Evolutionary conservation across 2,329 filamentous ascomycete species (phyloP), one percentile per base, ranked within the genome.

Genomic region (Colletotrichum melonis): DNA sequence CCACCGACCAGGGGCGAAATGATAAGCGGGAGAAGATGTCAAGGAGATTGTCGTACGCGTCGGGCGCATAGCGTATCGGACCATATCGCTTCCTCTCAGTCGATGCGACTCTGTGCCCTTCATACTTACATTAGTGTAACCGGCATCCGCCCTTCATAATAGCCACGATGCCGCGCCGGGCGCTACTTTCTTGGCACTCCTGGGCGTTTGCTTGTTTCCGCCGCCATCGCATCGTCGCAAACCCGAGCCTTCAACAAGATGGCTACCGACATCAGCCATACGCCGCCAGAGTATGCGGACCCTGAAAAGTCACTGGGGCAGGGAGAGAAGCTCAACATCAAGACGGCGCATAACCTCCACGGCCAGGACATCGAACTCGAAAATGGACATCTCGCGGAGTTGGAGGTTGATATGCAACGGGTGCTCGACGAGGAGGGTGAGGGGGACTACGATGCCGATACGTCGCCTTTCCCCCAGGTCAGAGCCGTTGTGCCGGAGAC

Each of bases 401-500:
- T 73, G 14, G 70, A 73, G 55, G 70, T 73, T 11, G 70, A 73
- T 2, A 64, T 73, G 70, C 66, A 54, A 6, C 54, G 52, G 5
- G 70, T 73, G n/a, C 59, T 73, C 4, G 54, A 35, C 5, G 56
- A 69, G 14, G 70, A 42, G 63, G n/a, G 26, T 5, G 67, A 73
- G 12, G 66, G 66, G 5, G 62, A 73, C 32, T 70, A 70, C 55
- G 55, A 64, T 1, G 66, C 59, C 32, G 70, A 80, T 70, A 80
- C 80, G 57, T 81, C 79, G 38, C 79, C 81, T 7, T 79, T 80
- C 75, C 72, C 81, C 55, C 79, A 81, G 65, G 82, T 84, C 35
- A 81, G 83, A 49, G 82, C 83, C 9, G 83, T 82, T 2, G 83
- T 85, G 3, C 79, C 81, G 32, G 82, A 84, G 66, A 80, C 79